Evolutionary conservation across 331 rosid species (phyloP).

Genomic region (Saraca asoca): DNA sequence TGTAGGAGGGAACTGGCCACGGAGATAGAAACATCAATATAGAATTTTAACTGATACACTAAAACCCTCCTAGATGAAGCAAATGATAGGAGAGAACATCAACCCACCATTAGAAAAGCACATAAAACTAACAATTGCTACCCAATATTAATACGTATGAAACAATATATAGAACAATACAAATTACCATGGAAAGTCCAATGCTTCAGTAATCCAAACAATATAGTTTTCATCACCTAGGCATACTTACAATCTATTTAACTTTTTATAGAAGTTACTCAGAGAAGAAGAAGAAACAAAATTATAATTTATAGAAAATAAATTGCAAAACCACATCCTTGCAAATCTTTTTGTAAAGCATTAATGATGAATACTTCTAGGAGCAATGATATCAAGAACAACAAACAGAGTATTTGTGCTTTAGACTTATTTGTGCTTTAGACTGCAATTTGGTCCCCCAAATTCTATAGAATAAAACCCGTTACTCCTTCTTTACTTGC

Average conservation of each 20-base stretch:
- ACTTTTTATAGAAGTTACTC: slow-evolving; percentile 3
- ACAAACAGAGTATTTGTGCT: background rate
- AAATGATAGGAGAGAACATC: background rate
- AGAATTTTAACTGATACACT: slow-evolving; percentile 8
- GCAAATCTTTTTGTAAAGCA: background rate
- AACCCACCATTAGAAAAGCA: background rate
- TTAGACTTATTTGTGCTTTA: slow-evolving; percentile 7
- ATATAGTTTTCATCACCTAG: background rate
- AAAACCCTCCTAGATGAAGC: slow-evolving; percentile 12
- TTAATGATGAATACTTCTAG: slow-evolving; percentile 3
- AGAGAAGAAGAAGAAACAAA: background rate
- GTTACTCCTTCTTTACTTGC: background rate
- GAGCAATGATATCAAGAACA: background rate
- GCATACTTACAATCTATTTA: background rate
- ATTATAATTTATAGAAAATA: background rate
- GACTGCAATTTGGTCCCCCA: slow-evolving; percentile 6
- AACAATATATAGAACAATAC: background rate
- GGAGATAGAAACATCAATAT: slow-evolving; percentile 34
- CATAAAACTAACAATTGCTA: background rate
- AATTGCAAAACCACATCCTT: background rate
- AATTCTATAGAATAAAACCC: background rate
- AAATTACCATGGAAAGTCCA: background rate
- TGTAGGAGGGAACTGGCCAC: slow-evolving; percentile 66
- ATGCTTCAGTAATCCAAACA: slow-evolving; percentile 1
- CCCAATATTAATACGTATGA: background rate